Evolutionary conservation across 169 alveolate genomes (phyloP), one percentile per base, ranked within the genome.

Genomic region (Eimeria tenella): DNA sequence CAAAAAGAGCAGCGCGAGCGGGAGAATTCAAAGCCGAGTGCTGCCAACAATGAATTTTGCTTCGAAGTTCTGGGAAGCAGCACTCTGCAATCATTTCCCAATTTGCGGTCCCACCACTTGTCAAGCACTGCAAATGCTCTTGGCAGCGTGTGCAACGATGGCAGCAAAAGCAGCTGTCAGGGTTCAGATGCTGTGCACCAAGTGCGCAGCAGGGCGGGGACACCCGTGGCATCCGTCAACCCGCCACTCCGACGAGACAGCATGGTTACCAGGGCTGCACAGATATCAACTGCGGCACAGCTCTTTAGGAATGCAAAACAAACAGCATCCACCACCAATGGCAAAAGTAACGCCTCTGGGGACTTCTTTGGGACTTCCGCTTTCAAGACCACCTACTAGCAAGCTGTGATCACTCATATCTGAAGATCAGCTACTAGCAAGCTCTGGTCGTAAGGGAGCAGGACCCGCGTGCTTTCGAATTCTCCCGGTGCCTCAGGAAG

Each of bases 171-270:
- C 50, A 56, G 31, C 1, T 11, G 55, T 19, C 23, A 73, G 55
- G 71, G 74, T 31, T 21, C 81, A 84, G 52, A 21, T 9, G 42
- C 81, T 73, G 70, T 84, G 13, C 92, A 84, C 25, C 70, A 62
- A 50, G 92, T 84, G 42, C 81, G 79, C 23, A 49, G 92, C 81
- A 31, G 50, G 25, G 60, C 92, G 19, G 92, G 65, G 62, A 63
- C 92, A 60, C 92, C 79, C 25, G 68, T 49, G 92, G 50, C 81
- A 49, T n/a, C 77, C 15, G 92, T 49, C 10, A n/a, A 31, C 23
- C 62, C 42, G 49, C 31, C 65, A 21, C 10, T 55, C 15, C 53
- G 70, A 21, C 49, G 42, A 49, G 81, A 9, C 8, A 8, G 5
- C 92, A 62, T n/a, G 50, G 65, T 19, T 5, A 5, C 21, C 42